phyloP scores from a whole-genome alignment of 2,329 filamentous ascomycete species.

The Pestalotiopsis sp. region DNA sequence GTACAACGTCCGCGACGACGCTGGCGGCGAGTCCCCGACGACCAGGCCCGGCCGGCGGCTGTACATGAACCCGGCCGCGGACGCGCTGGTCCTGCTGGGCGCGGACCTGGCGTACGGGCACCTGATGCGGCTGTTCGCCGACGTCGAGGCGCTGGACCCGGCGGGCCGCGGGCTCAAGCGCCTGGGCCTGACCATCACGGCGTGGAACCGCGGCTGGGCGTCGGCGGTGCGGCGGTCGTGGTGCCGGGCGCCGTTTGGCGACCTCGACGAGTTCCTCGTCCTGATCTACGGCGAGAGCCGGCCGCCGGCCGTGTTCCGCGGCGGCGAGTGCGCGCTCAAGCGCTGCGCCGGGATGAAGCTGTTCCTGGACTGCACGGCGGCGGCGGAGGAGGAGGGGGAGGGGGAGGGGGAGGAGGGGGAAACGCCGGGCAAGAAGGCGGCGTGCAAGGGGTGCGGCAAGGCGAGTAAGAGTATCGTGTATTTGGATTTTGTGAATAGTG shows the following conservation, averaged over 20 bases:
- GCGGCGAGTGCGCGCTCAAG: constrained; percentile 27
- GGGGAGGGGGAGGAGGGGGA: constrained; percentile 9
- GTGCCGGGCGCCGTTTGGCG: constrained; percentile 22
- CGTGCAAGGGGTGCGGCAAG: background rate
- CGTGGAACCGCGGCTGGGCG: constrained; percentile 26
- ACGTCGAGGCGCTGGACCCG: constrained; percentile 25
- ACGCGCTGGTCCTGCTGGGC: constrained; percentile 35
- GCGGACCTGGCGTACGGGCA: constrained; percentile 24
- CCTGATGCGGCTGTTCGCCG: constrained; percentile 23
- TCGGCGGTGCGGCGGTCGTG: constrained; percentile 27
- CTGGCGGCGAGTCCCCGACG: too few species aligned
- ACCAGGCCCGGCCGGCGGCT: constrained; percentile 22
- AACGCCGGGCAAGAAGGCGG: constrained; percentile 19
- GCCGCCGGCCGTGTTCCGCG: constrained; percentile 29
- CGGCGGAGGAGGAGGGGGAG: too few species aligned
- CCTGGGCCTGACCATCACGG: constrained; percentile 28
- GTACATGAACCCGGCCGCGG: constrained; percentile 32
- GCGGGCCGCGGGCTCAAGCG: constrained; percentile 21
- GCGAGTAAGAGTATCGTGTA: background rate
- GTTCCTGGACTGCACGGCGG: constrained; percentile 25
- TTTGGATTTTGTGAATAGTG: background rate
- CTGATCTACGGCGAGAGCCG: constrained; percentile 30
- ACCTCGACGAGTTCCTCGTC: constrained; percentile 32
- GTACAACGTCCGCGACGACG: too few species aligned
- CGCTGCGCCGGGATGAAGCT: constrained; percentile 20